These are phyloP conservation scores for Kentomonas sorsogonicus DNA, from an alignment of 208 protist species.

Conservation along the genomic window DNA sequence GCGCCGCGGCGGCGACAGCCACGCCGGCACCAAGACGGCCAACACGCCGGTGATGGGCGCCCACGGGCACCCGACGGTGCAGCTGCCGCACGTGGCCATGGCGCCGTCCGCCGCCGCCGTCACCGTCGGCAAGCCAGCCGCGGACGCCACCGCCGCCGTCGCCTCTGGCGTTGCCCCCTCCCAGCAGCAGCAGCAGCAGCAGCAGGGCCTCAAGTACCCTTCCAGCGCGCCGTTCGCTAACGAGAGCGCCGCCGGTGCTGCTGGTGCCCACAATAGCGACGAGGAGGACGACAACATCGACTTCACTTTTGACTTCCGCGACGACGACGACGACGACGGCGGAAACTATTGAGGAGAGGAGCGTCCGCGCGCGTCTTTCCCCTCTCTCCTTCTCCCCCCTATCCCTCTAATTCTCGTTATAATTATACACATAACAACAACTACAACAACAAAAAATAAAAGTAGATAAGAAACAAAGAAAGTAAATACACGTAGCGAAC, in stretches of 20 bases:
- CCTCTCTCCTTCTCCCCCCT: neutral
- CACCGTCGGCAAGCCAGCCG: neutral
- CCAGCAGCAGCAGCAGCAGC: slow-evolving; percentile 8
- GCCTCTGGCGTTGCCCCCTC: neutral
- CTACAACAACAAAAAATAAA: no score
- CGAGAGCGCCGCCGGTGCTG: neutral
- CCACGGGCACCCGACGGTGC: neutral
- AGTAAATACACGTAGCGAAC: no score
- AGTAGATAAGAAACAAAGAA: no score
- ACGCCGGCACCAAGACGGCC: neutral
- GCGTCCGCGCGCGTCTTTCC: neutral
- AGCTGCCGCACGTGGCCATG: neutral
- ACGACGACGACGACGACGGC: slow-evolving; percentile 20
- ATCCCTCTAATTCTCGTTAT: no score
- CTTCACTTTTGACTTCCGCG: slow-evolving; percentile 1
- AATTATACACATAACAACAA: no score
- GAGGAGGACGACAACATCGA: slow-evolving; percentile 7
- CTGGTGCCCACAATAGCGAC: neutral
- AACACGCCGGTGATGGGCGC: slow-evolving; percentile 10
- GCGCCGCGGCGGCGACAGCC: neutral
- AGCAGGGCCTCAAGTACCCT: slow-evolving; percentile 1
- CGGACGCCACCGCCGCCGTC: neutral
- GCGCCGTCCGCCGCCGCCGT: neutral
- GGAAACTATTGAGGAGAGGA: slow-evolving; percentile 7
- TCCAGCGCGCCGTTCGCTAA: neutral